These are phyloP conservation scores for Ceratorhiza oryzae-sativae DNA, from an alignment of 1,284 basidiomycete genomes.

Conservation along the genomic window DNA sequence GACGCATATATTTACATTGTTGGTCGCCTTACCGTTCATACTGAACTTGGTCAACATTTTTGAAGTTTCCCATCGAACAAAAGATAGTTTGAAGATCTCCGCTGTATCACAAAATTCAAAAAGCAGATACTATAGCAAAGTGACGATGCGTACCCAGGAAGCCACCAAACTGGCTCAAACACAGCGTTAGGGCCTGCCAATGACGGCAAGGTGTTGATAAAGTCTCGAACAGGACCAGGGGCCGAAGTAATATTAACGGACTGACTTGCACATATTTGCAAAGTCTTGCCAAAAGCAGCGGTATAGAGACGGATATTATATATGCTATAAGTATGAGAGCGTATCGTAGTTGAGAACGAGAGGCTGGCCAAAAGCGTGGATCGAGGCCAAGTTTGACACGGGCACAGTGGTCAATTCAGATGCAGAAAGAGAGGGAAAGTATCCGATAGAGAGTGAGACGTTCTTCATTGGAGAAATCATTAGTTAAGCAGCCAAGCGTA, in stretches of 20 bases:
- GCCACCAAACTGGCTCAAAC: constrained; percentile 39
- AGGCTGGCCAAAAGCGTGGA: constrained; percentile 16
- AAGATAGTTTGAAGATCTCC: constrained; percentile 56
- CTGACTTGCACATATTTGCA: constrained; percentile 1
- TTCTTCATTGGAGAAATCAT: constrained; percentile 21
- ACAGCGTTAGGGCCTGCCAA: constrained; percentile 18
- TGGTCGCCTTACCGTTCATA: constrained; percentile 50
- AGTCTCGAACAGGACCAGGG: constrained; percentile 9
- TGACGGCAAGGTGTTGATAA: constrained; percentile 23
- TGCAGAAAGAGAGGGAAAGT: constrained; percentile 10
- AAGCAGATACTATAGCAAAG: background rate
- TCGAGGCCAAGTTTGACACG: constrained; percentile 5
- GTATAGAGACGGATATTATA: background rate
- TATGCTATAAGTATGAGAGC: constrained; percentile 13
- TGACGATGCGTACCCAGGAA: constrained; percentile 30
- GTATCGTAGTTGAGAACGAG: constrained; percentile 12
- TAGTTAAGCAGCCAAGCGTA: constrained; percentile 3
- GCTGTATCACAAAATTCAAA: constrained; percentile 42
- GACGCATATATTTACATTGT: constrained; percentile 35
- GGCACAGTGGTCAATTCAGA: background rate
- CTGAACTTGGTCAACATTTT: constrained; percentile 53
- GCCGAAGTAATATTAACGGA: constrained; percentile 30
- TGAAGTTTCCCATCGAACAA: constrained; percentile 54
- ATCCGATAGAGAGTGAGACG: constrained; percentile 28
- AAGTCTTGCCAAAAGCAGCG: constrained; percentile 13